phyloP scores from a whole-genome alignment of 2,329 filamentous ascomycete genomes.

The Colletotrichum chrysophilum region DNA sequence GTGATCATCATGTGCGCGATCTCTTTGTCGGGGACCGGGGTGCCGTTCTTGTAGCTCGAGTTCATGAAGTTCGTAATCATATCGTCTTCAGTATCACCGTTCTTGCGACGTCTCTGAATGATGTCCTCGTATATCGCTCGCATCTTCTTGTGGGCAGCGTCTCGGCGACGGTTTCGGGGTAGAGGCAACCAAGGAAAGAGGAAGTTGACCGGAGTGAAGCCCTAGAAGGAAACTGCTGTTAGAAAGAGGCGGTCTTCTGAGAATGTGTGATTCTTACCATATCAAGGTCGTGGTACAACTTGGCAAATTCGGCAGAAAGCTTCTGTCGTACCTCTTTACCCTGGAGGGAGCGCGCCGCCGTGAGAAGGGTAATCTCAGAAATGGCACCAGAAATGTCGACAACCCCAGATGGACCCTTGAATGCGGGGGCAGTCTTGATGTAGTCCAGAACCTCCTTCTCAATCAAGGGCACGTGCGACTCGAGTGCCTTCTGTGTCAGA shows the following conservation, averaged over 20 bases:
- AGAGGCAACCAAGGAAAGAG: constrained; percentile 87
- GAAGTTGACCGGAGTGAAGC: constrained; percentile 89
- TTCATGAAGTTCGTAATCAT: constrained; percentile 94
- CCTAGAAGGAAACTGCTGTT: constrained; percentile 39
- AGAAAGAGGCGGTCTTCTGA: background rate
- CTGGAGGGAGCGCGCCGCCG: constrained; percentile 86
- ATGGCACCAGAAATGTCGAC: constrained; percentile 77
- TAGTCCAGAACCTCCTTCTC: constrained; percentile 75
- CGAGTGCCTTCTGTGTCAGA: constrained; percentile 76
- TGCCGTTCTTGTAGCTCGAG: constrained; percentile 84
- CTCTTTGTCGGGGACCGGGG: constrained; percentile 77
- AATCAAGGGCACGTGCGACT: constrained; percentile 79
- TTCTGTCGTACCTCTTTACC: constrained; percentile 81
- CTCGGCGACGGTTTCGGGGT: constrained; percentile 68
- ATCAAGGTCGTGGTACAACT: constrained; percentile 86
- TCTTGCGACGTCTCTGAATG: constrained; percentile 72
- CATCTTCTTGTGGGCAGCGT: constrained; percentile 48
- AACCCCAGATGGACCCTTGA: constrained; percentile 73
- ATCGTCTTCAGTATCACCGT: constrained; percentile 63
- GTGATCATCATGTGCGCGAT: constrained; percentile 95
- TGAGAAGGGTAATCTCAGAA: constrained; percentile 89
- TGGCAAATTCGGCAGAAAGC: constrained; percentile 77
- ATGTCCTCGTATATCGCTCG: constrained; percentile 85
- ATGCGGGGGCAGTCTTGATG: constrained; percentile 63
- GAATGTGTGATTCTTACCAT: constrained; percentile 45